Evolutionary conservation across 2,329 filamentous ascomycete species (phyloP), one percentile per base, ranked within the genome.

Genomic region (Colletotrichum tabaci): DNA sequence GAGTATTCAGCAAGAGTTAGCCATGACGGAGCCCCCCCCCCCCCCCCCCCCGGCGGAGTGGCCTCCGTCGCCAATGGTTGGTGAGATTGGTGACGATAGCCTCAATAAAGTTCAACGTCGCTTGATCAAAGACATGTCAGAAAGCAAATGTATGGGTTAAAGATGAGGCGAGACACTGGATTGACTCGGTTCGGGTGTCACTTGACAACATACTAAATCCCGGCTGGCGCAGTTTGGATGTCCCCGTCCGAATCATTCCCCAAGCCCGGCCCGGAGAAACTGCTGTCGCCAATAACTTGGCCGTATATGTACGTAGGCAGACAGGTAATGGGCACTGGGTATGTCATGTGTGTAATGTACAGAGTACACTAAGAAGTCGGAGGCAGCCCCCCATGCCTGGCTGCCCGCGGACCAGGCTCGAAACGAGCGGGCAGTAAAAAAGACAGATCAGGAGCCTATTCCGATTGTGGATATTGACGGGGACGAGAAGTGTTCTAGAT

Each of bases 401-500:
- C 52, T 40, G 35, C 35, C 30, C 38, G 15, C 16, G 35, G 38
- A 62, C 38, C 18, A 35, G 35, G 60, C 35, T 38, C 18, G 5
- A 40, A 30, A 40, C 15, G 8, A 40, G 44, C 21, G 47, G 47
- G 60, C 47, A 52, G 47, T 30, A 53, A 60, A 53, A 53, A 18
- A 23, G 8, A n/a, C 21, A 67, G 49, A 50, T 52, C n/a, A 46
- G 64, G 44, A 58, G 57, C 64, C 52, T 67, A 58, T 40, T 23
- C 44, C n/a, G 15, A 52, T 21, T 30, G 46, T 46, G 46, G 53
- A 50, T 42, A 47, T 38, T 12, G 40, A 46, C 62, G 64, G 70
- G 46, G 38, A 64, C 55, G n/a, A 49, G 23, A 49, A 21, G 49
- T 38, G 70, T 71, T 72, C 70, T 72, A 72, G 70, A 70, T 56